These are phyloP conservation scores for Aspergillus bombycis DNA, from an alignment of 2,329 filamentous ascomycete genomes.

Conservation along the genomic window DNA sequence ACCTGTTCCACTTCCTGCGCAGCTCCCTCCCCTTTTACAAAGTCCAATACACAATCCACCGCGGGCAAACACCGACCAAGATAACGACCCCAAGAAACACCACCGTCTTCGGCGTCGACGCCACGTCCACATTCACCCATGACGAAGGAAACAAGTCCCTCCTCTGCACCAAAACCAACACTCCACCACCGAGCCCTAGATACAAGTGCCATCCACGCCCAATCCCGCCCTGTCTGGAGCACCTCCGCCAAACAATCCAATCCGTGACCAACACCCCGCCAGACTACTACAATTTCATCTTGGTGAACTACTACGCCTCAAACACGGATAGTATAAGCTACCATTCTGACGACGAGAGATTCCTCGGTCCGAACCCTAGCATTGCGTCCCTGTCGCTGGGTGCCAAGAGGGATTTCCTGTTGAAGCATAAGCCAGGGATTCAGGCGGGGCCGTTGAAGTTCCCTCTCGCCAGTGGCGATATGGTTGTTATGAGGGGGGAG, in stretches of 20 bases:
- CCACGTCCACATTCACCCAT: slow-evolving; percentile 66
- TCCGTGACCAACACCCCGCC: slow-evolving; percentile 53
- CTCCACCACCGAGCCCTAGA: slow-evolving; percentile 47
- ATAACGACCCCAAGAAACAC: slow-evolving; percentile 67
- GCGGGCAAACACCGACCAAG: slow-evolving; percentile 63
- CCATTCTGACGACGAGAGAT: slow-evolving; percentile 79
- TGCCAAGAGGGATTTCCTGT: slow-evolving; percentile 71
- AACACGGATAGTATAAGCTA: slow-evolving; percentile 65
- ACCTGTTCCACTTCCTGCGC: slow-evolving; percentile 72
- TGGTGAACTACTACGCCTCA: too few relatives aligned
- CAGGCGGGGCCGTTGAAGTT: slow-evolving; percentile 54
- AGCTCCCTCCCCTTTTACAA: slow-evolving; percentile 74
- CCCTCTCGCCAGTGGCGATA: slow-evolving; percentile 68
- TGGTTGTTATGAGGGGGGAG: slow-evolving; percentile 75
- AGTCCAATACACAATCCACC: slow-evolving; percentile 72
- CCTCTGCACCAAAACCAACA: slow-evolving; percentile 48
- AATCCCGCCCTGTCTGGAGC: slow-evolving; percentile 70
- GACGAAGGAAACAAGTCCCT: slow-evolving; percentile 26
- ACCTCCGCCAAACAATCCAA: slow-evolving; percentile 66
- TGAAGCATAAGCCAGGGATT: slow-evolving; percentile 72
- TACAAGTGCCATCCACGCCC: slow-evolving; percentile 68
- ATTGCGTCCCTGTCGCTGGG: slow-evolving; percentile 78
- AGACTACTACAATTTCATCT: too few relatives aligned
- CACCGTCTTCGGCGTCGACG: slow-evolving; percentile 64
- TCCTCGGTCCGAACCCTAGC: slow-evolving; percentile 68